Evolutionary conservation across 2,329 filamentous ascomycete species (phyloP), one percentile per base, ranked within the genome.

Genomic region (Aureobasidium mangrovei): DNA sequence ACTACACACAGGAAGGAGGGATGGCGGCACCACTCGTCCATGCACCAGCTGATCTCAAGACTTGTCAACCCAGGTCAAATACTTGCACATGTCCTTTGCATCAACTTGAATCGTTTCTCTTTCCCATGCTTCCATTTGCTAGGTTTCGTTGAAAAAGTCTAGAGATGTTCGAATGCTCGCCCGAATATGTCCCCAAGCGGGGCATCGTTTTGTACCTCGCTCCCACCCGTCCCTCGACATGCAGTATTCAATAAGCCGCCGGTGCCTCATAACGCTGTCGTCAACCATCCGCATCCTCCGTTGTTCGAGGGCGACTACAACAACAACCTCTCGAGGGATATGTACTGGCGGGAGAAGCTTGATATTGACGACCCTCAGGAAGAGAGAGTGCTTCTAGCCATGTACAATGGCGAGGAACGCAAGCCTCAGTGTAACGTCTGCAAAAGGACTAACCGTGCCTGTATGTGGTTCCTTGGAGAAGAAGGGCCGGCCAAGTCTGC

Each of bases 391-490:
- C 33, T 47, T 9, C 32, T 38, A 0, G 45, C 45, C 24, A 47
- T 47, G 45, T 47, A 47, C 7, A 38, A 47, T n/a, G 45, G 45
- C 7, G 32, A 47, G 12, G 45, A 47, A 38, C 45, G 45, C 9
- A 26, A 29, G n/a, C 45, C 45, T 10, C 45, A 35, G 6, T 47
- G 45, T 7, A 38, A 18, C 10, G 45, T 47, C 12, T 47, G 45
- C 33, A 35, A 47, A 29, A 38, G 18, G 24, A 32, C 28, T 18
- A 47, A 47, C 18, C 45, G 45, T 6, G 45, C 45, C 26, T 47
- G 45, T 27, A 47, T 47, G 45, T 47, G 45, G 45, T 38, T 47
- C 10, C 45, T 47, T 10, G 45, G 45, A 36, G 45, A 47, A 33
- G 45, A 47, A 38, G 33, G 31, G 4, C 45, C 36, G 33, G 6